A percentile compares a stretch with the other conserved stretches of the same genome.
Conservation (phyloP, 2,329 filamentous ascomycete genomes). For the Eutypella sp. region DNA sequence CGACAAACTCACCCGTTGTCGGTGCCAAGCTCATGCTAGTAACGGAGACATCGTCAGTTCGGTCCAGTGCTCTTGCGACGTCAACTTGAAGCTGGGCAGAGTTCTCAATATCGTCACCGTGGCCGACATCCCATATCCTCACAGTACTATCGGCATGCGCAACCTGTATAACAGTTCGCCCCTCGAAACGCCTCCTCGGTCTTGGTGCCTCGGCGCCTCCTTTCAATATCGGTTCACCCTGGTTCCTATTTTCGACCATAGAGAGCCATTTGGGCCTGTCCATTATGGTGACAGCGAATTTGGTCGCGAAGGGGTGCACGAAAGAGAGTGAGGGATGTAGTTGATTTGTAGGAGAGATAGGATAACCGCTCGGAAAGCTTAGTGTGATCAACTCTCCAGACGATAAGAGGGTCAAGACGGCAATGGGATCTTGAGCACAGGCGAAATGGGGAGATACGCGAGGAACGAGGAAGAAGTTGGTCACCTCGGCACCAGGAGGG, state of each 20-base stretch:
- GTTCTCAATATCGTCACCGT: slow-evolving; percentile 92
- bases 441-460: slow-evolving; percentile 78
- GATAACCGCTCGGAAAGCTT: slow-evolving; percentile 87
- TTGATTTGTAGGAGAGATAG: slow-evolving; percentile 88
- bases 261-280: slow-evolving; percentile 82
- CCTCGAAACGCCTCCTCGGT: slow-evolving; percentile 71
- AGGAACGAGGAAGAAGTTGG: slow-evolving; percentile 79
- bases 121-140: slow-evolving; percentile 88
- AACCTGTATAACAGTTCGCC: slow-evolving; percentile 77
- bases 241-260: slow-evolving; percentile 76
- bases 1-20: slow-evolving; percentile 78
- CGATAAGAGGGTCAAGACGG: slow-evolving; percentile 70
- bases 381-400: slow-evolving; percentile 87
- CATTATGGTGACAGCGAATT: slow-evolving; percentile 65
- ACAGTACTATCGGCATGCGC: slow-evolving; percentile 88
- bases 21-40: slow-evolving; percentile 75
- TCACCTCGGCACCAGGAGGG: slow-evolving; percentile 70
- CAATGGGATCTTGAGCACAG: slow-evolving; percentile 86
- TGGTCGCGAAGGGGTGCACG: slow-evolving; percentile 82
- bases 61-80: slow-evolving; percentile 72
- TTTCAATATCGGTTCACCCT: slow-evolving; percentile 71
- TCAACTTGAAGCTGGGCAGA: slow-evolving; percentile 77
- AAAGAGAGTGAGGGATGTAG: slow-evolving; percentile 83
- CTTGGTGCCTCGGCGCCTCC: slow-evolving; percentile 72
- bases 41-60: slow-evolving; percentile 72